A percentile compares a stretch with the other conserved stretches of the same genome.
Conservation (phyloP, 306 rosid genomes). For the Macrotyloma uniflorum region DNA sequence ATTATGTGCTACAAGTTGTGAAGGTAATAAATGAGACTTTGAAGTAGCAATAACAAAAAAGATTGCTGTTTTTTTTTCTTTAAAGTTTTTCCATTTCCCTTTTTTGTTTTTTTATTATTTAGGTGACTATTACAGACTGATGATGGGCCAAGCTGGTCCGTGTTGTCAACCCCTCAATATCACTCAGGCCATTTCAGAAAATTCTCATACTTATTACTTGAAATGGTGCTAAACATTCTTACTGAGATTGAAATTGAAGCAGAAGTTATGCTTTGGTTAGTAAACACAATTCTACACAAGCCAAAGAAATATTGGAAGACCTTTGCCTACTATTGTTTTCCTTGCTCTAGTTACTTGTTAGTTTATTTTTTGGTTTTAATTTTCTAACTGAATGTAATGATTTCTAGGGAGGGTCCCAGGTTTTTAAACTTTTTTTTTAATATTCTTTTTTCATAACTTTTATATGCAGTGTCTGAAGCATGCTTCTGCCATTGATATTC, state of each 20-base stretch:
- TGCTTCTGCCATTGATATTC: slow-evolving; percentile 29
- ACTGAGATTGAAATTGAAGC: not conserved
- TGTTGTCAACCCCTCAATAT: not conserved
- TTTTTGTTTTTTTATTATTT: not conserved
- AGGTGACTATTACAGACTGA: not conserved
- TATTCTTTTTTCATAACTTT: not conserved
- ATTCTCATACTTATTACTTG: not conserved
- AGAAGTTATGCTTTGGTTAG: not conserved
- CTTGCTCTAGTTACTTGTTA: not conserved
- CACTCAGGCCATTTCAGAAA: not conserved
- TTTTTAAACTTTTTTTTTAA: not conserved
- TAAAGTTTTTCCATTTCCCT: not conserved
- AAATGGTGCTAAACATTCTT: not conserved
- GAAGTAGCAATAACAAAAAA: not conserved
- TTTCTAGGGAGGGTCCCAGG: not conserved
- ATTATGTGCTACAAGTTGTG: not conserved
- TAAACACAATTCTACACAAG: not conserved
- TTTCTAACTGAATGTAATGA: not conserved
- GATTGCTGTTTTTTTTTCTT: not conserved
- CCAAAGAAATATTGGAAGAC: not conserved
- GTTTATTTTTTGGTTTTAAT: not conserved
- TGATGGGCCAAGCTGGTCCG: not conserved
- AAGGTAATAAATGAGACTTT: not conserved
- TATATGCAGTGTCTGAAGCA: slow-evolving; percentile 35
- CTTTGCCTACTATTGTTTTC: not conserved